Base-by-base conservation (phyloP, 208 protist genomes). In the Leishmania guyanensis region DNA sequence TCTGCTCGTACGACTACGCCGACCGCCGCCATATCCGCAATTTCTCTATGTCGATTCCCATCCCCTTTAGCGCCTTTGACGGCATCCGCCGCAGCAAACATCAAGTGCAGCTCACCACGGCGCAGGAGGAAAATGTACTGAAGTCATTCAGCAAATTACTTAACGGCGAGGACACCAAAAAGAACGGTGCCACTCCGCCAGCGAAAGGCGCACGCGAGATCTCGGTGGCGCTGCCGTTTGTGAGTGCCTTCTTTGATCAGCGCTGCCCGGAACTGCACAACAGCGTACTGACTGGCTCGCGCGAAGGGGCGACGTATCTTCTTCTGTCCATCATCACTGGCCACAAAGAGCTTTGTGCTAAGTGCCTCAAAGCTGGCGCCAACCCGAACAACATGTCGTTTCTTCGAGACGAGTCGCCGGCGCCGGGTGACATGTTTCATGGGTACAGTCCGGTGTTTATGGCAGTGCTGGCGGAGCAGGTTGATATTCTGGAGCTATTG, bases 391-490 rank as follows among this genome's bases (percentile, higher is more conserved):
- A 91, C 73, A 92, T 95, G 84, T 84, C 86, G 33, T 97, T 97
- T 74, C 85, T 97, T 70, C 87, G 83, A 51, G 92, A 96, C 58
- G 86, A 88, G 60, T 84, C 85, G 50, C 90, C 88, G 51, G 65
- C 83, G 10, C 78, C 84, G n/a, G 86, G 82, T n/a, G 90, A 96
- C 75, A 96, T 97, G 93, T 91, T 88, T 79, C 94, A 97, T 81
- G 94, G 94, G 69, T 97, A 96, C 86, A 96, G 91, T 72, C 94
- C 94, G 53, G 89, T 96, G 77, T 97, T 95, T 79, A 91, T 96
- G 80, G 91, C 94, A 12, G 86, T 94, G 71, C 86, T 97, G 65
- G 87, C 85, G 17, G 92, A 95, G 76, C 91, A 93, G 71, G 70
- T 96, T 6, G 91, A 91, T 53, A 86, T 95, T 22, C 88, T 96